Evolutionary conservation across 2,329 filamentous ascomycete genomes (phyloP), one percentile per base, ranked within the genome.

Genomic region (Talaromyces sp.): DNA sequence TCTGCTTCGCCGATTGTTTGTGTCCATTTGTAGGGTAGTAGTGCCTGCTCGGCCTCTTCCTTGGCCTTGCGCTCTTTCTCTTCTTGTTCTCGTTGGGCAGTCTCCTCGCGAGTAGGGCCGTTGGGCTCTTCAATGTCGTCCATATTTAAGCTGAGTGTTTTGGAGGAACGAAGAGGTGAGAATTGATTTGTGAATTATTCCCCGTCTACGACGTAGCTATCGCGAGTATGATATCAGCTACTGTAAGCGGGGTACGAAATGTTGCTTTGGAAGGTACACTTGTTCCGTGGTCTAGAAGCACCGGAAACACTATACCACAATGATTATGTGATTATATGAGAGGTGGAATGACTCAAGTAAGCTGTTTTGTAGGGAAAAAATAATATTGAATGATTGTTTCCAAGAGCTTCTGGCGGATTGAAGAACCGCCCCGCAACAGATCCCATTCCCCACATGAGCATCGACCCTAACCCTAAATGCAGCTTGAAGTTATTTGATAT

Each of bases 1-100:
- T 97, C 92, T 67, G 97, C 82, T 75, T 98, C 95, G 71, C 84
- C 85, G 76, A 99, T 97, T 27, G 90, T 93, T 81, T 99, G 95
- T 11, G 86, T 90, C 95, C 95, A 99, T 82, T 96, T 95, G 88
- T 99, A 99, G 0, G 95, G 95, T 48, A 99, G 88, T 27, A 89
- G 87, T 48, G 88, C 90, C 82, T 99, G 95, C 81, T 99, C 95
- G 72, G 89, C 90, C 64, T 86, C 83, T 81, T 99, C 93, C 76
- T 89, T 88, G 67, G 87, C 89, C 72, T 84, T 84, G 69, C 82
- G 82, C 71, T 85, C 85, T 68, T 81, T 82, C 72, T 88, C 85
- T 69, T 82, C 79, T 68, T 77, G 80, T 66, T 83, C 81, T 67
- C 83, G 85, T 73, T 85, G 83, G 65, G 82, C 73, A 39, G 71